phyloP scores from a whole-genome alignment of 169 alveolate genomes.

The Plasmodium gonderi region DNA sequence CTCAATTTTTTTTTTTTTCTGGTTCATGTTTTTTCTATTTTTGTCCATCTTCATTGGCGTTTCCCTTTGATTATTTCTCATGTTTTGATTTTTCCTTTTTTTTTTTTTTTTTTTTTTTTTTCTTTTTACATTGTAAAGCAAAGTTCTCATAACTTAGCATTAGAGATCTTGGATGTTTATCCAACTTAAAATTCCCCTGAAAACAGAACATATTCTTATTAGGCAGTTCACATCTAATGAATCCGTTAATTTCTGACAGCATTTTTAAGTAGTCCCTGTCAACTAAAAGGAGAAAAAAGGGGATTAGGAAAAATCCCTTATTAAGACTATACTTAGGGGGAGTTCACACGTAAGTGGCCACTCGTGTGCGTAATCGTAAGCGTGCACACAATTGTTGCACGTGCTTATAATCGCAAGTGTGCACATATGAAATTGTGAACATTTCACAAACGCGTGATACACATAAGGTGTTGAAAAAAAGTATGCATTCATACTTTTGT shows the following conservation, averaged over 20 bases:
- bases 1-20: background rate
- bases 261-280: slow-evolving; percentile 67
- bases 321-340: too few species aligned
- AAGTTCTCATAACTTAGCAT: slow-evolving; percentile 60
- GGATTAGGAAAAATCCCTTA: background rate
- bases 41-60: background rate
- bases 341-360: too few species aligned
- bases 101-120: background rate
- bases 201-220: slow-evolving; percentile 61
- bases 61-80: background rate
- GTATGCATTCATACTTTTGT: slow-evolving; percentile 39
- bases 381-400: too few species aligned
- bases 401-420: too few species aligned
- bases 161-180: slow-evolving; percentile 66
- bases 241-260: slow-evolving; percentile 74
- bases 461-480: background rate
- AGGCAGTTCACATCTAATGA: slow-evolving; percentile 72
- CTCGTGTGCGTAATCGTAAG: too few species aligned
- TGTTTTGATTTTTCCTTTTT: background rate
- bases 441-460: background rate
- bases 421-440: too few species aligned
- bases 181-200: slow-evolving; percentile 64
- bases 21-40: background rate
- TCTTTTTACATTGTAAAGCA: slow-evolving; percentile 62
- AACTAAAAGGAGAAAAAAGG: slow-evolving; percentile 9